Percentiles rank a stretch among this genome's conserved stretches.
Conservation (phyloP, 176 grass and related monocot species). For the Tuctoria greenei region DNA sequence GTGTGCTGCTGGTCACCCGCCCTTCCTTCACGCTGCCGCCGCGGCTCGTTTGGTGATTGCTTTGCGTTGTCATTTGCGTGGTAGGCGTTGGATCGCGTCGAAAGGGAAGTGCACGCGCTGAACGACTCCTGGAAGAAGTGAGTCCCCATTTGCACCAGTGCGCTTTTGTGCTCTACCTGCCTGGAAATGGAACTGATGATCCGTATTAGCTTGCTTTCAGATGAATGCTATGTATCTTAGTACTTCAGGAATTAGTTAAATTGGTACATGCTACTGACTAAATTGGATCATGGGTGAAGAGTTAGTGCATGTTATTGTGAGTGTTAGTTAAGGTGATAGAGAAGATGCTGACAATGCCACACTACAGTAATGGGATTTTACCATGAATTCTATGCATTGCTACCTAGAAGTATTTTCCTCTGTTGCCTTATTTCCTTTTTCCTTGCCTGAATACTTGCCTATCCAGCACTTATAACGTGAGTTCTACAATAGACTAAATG, state of each 20-base stretch:
- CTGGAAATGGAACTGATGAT: neutral
- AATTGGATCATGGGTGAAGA: neutral
- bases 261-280: neutral
- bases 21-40: neutral
- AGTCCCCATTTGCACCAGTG: conserved; percentile 35
- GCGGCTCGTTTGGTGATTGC: conserved; percentile 3
- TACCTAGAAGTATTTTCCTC: neutral
- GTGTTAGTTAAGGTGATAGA: neutral
- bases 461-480: neutral
- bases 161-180: neutral
- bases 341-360: neutral
- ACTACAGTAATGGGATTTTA: conserved; percentile 5
- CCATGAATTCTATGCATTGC: neutral
- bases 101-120: conserved; percentile 69
- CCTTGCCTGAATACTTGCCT: neutral
- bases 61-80: conserved; percentile 6
- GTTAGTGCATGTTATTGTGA: neutral
- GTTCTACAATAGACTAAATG: too few relatives aligned
- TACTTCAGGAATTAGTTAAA: neutral
- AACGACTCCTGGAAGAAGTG: conserved; percentile 84
- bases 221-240: neutral
- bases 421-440: neutral
- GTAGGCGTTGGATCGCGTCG: conserved; percentile 88
- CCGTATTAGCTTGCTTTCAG: neutral
- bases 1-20: conserved; percentile 23